Conservation (phyloP, 2,329 filamentous ascomycete genomes). For the Zasmidium citrigriseum region DNA sequence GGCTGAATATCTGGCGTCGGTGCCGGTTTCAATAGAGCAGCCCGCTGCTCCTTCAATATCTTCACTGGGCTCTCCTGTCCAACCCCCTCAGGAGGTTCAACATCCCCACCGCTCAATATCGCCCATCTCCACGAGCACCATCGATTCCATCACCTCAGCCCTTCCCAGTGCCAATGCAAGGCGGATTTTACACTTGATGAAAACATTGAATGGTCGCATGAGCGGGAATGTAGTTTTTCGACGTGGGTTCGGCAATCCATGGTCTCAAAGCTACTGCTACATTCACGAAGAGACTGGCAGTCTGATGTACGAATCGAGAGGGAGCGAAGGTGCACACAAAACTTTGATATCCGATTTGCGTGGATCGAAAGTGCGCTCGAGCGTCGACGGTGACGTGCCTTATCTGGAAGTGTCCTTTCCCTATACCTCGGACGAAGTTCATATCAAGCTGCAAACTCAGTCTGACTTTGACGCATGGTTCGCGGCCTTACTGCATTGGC, state of each 20-base stretch:
- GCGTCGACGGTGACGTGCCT: slow-evolving; percentile 49
- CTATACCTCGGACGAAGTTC: slow-evolving; percentile 60
- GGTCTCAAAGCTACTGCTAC: slow-evolving; percentile 72
- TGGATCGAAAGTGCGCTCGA: slow-evolving; percentile 67
- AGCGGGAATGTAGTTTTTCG: slow-evolving; percentile 75
- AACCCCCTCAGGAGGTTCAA: slow-evolving; percentile 23
- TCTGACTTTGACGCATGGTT: slow-evolving; percentile 78
- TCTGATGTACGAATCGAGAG: slow-evolving; percentile 72
- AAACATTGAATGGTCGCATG: slow-evolving; percentile 75
- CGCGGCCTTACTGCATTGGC: slow-evolving; percentile 77
- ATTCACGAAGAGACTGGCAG: slow-evolving; percentile 76
- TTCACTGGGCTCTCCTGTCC: slow-evolving; percentile 30
- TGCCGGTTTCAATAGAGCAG: slow-evolving; percentile 29
- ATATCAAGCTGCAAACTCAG: slow-evolving; percentile 64
- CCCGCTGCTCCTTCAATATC: slow-evolving; percentile 33
- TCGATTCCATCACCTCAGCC: slow-evolving; percentile 29
- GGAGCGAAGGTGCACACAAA: slow-evolving; percentile 64
- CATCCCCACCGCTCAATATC: slow-evolving; percentile 31
- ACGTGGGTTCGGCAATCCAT: slow-evolving; percentile 60
- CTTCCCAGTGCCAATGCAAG: slow-evolving; percentile 57
- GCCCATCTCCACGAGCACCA: slow-evolving; percentile 31
- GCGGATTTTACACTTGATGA: slow-evolving; percentile 74
- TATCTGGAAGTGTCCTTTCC: slow-evolving; percentile 55
- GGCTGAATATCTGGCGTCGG: slow-evolving; percentile 35
- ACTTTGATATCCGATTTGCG: slow-evolving; percentile 72